Evolutionary conservation across 2,329 filamentous ascomycete genomes (phyloP).

Genomic region (Monascus ruber): DNA sequence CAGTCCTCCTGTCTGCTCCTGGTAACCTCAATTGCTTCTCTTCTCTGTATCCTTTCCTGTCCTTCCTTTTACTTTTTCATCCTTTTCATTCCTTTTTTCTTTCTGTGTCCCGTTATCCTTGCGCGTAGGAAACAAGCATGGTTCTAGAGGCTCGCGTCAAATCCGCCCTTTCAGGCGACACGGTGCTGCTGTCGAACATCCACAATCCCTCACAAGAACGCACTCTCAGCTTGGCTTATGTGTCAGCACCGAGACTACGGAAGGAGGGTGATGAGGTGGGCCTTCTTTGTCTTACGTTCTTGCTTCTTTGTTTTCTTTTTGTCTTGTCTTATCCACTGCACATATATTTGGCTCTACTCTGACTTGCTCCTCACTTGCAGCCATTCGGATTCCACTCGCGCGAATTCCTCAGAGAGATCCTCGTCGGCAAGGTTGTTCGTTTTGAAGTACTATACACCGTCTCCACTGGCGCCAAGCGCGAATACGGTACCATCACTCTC

Average conservation of each 20-base stretch:
- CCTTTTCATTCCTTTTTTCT: slow-evolving; percentile 2
- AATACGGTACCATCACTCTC: slow-evolving; percentile 74
- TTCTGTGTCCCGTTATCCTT: neutral
- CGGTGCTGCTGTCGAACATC: slow-evolving; percentile 69
- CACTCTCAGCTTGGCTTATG: slow-evolving; percentile 80
- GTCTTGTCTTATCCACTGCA: neutral
- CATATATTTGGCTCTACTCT: neutral
- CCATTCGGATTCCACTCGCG: slow-evolving; percentile 87
- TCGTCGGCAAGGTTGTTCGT: slow-evolving; percentile 76
- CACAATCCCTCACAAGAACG: slow-evolving; percentile 75
- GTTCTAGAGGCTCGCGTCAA: slow-evolving; percentile 63
- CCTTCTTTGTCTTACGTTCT: slow-evolving; percentile 3
- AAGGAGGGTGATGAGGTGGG: slow-evolving; percentile 76
- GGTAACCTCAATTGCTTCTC: no score
- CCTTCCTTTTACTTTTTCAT: slow-evolving; percentile 1
- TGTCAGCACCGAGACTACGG: slow-evolving; percentile 73
- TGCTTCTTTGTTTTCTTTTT: neutral
- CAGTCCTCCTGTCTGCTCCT: no score
- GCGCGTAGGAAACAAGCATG: slow-evolving; percentile 15
- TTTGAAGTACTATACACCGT: slow-evolving; percentile 82
- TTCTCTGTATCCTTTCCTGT: no score
- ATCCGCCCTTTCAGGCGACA: slow-evolving; percentile 88
- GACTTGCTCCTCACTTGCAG: slow-evolving; percentile 18
- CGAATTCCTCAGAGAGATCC: slow-evolving; percentile 74
- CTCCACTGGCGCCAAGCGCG: slow-evolving; percentile 63